Conservation (phyloP, 768 basidiomycete genomes). For the Tulasnella sp. region DNA sequence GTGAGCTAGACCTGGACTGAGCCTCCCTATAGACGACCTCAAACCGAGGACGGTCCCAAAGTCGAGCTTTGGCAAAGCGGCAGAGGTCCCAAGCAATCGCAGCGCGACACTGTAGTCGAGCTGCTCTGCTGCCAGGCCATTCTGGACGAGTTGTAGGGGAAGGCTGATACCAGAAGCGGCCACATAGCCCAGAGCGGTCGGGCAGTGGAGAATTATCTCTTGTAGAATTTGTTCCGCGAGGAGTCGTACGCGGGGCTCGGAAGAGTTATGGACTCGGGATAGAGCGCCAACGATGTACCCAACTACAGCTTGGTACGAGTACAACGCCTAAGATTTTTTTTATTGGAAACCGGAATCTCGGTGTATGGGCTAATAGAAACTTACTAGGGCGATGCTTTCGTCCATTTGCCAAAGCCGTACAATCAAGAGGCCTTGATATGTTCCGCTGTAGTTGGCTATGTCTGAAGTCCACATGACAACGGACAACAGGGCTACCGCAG, state of each 20-base stretch:
- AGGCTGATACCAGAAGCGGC: neutral
- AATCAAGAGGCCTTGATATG: slow-evolving; percentile 1
- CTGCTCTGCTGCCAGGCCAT: neutral
- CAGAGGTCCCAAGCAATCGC: neutral
- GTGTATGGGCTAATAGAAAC: no score
- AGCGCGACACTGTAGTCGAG: neutral
- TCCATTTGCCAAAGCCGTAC: slow-evolving; percentile 14
- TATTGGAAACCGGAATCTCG: no score
- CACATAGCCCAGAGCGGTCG: neutral
- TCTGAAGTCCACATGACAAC: neutral
- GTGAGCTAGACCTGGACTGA: neutral
- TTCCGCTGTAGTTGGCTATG: neutral
- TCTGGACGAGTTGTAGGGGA: neutral
- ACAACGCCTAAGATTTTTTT: neutral
- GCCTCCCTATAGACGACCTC: neutral
- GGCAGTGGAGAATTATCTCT: neutral
- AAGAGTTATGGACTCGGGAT: neutral
- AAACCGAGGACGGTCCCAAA: neutral
- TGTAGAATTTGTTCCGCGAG: neutral
- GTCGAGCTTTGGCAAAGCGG: neutral
- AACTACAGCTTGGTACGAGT: neutral
- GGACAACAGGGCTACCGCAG: neutral
- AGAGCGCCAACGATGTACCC: neutral
- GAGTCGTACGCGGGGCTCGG: neutral
- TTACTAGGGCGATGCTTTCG: neutral